Base-by-base conservation (phyloP, 441 rosid genomes). In the Mallotus repandus region DNA sequence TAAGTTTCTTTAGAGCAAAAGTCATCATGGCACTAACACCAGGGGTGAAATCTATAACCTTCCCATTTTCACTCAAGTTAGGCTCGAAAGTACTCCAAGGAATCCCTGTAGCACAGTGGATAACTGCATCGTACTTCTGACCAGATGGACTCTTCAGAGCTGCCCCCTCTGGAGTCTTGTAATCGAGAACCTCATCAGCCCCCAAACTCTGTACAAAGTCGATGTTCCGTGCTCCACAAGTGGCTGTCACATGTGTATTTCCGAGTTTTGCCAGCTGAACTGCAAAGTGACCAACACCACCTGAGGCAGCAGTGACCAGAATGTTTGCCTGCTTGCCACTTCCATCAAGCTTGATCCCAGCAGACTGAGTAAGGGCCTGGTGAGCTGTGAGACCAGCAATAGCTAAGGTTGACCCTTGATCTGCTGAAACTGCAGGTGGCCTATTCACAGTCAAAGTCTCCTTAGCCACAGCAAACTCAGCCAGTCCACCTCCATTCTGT, bases 231-330 rank as follows among this genome's bases (percentile, higher is more conserved):
- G 91, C 89, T 14, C 93, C 93, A 18, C 91, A 89, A 11, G 96
- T 89, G 54, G 96, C 94, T 0, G 94, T 90, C 70, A 89, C 96
- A 35, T 90, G 91, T 12, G 92, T 80, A 76, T 90, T 91, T 41
- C 84, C 96, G 46, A 87, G 89, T 79, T 92, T 92, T 5, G 93
- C 94, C 0, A 92, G 68, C 73, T 91, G 96, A 69, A 91, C 91
- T 0, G 91, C 91, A 14, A 87, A 88, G 71, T 86, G 93, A 52
- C 98, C 95, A 2, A 93, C 98, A 0, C 93, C 93, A 2, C 97
- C 98, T 0, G 97, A 93, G 61, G 91, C 95, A 38, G 98, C 93
- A 8, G 93, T 93, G 68, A 93, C 68, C 53, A 93, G 81, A 73
- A 93, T 79, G 80, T 91, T 93, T 43, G 66, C 82, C 67, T 75